Base-by-base conservation (phyloP, 768 basidiomycete genomes). In the Boletus vermiculosoides region DNA sequence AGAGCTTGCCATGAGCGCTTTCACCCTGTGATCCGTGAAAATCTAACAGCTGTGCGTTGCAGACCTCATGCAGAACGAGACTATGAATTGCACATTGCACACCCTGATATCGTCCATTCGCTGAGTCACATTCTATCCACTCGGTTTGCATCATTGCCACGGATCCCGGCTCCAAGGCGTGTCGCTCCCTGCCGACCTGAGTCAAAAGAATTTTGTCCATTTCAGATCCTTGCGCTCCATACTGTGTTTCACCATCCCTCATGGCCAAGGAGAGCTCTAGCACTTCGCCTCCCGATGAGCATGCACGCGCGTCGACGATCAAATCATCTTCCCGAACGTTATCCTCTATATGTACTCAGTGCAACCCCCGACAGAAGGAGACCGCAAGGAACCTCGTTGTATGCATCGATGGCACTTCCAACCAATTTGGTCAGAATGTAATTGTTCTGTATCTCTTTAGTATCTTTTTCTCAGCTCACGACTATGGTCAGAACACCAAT, bases 381-480 rank as follows among this genome's bases (percentile, higher is more conserved):
- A 30, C 8, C 30, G 9, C 30, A 7, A 51, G 88, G 45, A 81
- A 62, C 45, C 30, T 64, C 55, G 65, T 49, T 41, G 72, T 48
- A 52, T 65, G 57, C n/a, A 60, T 65, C 20, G 65, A 65, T 5
- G 64, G 63, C 0, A 63, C 61, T 0, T 60, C 65, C 0, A 64
- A 66, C 22, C n/a, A 45, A 2, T 50, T 52, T 39, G 57, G 57
- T 31, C 33, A 30, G 78, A 62, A 76, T 65, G 87, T 86, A 28
- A 31, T 57, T 28, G 76, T 30, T 9, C 9, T 1, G 30, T 30
- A 30, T 30, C 9, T 7, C 9, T 7, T 72, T 18, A n/a, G n/a
- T n/a, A n/a, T 12, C 2, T 2, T 4, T 33, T 13, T 16, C 3
- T n/a, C 8, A 3, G 18, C 37, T 53, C 2, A 48, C 4, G 1